Evolutionary conservation across 257 asterid species (phyloP), one percentile per base, ranked within the genome.

Genomic region (Solanum bukasovii): DNA sequence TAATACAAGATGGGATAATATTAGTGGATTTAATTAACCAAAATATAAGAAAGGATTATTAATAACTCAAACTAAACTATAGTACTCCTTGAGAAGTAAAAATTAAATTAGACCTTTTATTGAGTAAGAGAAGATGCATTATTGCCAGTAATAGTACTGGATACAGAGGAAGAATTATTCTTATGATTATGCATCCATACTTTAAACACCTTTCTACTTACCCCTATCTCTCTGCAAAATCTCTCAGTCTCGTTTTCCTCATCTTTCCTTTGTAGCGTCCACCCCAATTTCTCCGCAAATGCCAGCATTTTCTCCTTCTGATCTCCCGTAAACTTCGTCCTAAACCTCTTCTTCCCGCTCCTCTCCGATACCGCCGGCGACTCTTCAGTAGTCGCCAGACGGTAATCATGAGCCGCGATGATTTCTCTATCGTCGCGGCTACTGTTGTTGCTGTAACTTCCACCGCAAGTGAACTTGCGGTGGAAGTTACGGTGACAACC

Each of bases 111-210:
- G n/a, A 21, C 9, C 89, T 91, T 90, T 13, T 88, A 92, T 87
- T 91, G 88, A 71, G 95, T 93, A 81, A 90, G 95, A 86, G 96
- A 93, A 70, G 95, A 94, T 1, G 92, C 92, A 90, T 92, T 93
- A 90, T 93, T 93, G 2, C 90, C 95, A 87, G 87, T 86, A 18
- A 89, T 79, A 3, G 91, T 84, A 87, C 92, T 61, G 71, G 90
- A 84, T 9, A 87, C 73, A 61, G 88, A 88, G 49, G 92, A 29
- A 1, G 93, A 84, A 21, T 87, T 88, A 63, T 92, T 91, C 89
- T 95, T 95, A 63, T 95, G 97, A 88, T 95, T 95, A 33, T 94
- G 97, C 97, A 95, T 95, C 98, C 97, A 94, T 23, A 95, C 98
- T 90, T 94, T 94, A 91, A 95, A 94, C 13, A 95, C 98, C 72